phyloP scores from a whole-genome alignment of 2,329 filamentous ascomycete species.

The Sordariomycetes sp. region DNA sequence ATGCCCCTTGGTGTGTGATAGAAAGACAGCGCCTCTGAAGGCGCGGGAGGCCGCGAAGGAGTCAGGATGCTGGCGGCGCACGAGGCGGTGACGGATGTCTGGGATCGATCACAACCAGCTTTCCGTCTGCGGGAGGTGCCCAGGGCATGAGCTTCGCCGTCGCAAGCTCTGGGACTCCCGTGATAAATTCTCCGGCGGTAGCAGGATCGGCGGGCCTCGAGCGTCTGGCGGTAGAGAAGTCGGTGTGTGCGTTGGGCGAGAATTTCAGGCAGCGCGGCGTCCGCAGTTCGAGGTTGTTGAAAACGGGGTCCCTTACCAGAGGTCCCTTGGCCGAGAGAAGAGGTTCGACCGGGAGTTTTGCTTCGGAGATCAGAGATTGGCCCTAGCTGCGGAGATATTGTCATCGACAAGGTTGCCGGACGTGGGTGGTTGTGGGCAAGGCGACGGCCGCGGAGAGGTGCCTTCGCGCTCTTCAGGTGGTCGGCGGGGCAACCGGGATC shows the following conservation, averaged over 20 bases:
- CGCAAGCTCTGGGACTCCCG: neutral
- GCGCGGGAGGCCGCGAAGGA: neutral
- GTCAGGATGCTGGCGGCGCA: neutral
- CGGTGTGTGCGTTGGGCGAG: neutral
- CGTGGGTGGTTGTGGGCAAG: no score
- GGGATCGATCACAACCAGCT: neutral
- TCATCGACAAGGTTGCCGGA: neutral
- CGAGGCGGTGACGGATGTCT: neutral
- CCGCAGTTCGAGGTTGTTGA: neutral
- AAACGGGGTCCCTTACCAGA: neutral
- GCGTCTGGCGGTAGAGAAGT: neutral
- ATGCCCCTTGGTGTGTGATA: neutral
- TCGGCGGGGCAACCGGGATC: constrained; percentile 9
- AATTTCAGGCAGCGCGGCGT: neutral
- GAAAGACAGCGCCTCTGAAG: neutral
- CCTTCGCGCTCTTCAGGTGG: constrained; percentile 8
- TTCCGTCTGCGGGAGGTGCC: neutral
- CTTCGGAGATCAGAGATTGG: neutral
- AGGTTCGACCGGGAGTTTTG: neutral
- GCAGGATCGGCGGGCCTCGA: neutral
- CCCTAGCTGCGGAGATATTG: neutral
- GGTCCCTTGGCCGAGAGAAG: neutral
- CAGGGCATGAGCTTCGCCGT: neutral
- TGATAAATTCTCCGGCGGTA: neutral
- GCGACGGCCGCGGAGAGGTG: constrained; percentile 6